Conservation (phyloP, 2,329 filamentous ascomycete species). For the Teratosphaeria pseudoeucalypti region DNA sequence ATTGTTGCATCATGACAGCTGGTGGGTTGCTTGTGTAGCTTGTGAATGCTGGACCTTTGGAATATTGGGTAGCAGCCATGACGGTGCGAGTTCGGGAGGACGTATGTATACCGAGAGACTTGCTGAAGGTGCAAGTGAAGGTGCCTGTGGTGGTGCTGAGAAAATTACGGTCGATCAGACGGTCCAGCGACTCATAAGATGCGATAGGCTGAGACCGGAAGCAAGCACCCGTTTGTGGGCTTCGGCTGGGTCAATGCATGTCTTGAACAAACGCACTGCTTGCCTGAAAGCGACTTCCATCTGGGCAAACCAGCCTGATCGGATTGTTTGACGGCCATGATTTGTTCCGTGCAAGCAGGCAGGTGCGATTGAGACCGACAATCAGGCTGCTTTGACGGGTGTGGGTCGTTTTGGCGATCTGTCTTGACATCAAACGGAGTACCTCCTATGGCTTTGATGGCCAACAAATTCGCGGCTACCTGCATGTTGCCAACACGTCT, state of each 20-base stretch:
- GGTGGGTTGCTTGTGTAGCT: conserved; percentile 2
- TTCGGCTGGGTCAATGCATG: background rate
- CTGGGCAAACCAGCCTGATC: background rate
- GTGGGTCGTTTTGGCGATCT: background rate
- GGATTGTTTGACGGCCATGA: background rate
- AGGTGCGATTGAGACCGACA: background rate
- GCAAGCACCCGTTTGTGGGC: conserved; percentile 3
- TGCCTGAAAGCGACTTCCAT: background rate
- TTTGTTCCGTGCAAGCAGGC: background rate
- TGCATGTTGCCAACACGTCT: background rate
- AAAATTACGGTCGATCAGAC: background rate
- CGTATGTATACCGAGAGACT: background rate
- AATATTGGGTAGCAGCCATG: background rate
- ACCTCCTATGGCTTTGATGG: background rate
- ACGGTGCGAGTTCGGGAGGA: background rate
- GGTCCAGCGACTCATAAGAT: background rate
- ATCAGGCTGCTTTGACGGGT: background rate
- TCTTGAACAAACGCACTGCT: background rate
- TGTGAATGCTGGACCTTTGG: background rate
- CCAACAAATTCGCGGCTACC: background rate
- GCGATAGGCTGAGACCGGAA: background rate
- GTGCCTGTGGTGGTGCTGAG: background rate
- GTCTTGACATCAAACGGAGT: background rate
- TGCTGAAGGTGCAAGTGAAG: background rate
- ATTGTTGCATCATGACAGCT: background rate